phyloP scores from a whole-genome alignment of 1,284 basidiomycete species.

The Wallemia ichthyophaga region DNA sequence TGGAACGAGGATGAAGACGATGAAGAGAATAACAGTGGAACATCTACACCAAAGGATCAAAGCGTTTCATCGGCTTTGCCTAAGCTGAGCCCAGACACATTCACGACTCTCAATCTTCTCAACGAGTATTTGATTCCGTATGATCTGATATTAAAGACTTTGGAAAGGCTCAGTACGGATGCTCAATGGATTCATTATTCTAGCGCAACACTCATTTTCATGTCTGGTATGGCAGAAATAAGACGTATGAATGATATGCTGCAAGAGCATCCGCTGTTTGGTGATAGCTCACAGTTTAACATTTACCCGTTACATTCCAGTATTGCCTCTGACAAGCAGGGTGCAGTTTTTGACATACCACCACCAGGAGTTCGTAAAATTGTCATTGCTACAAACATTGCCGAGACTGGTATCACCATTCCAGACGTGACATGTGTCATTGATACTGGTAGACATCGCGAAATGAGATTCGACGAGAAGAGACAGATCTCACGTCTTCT shows the following conservation, averaged over 20 bases:
- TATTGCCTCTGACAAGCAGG: slow-evolving; percentile 13
- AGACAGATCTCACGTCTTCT: slow-evolving; percentile 75
- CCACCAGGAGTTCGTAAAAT: slow-evolving; percentile 57
- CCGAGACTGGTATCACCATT: slow-evolving; percentile 87
- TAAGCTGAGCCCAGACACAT: slow-evolving; percentile 39
- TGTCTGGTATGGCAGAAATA: slow-evolving; percentile 36
- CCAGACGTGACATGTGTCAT: slow-evolving; percentile 72
- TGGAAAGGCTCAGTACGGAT: slow-evolving; percentile 41
- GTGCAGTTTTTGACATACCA: slow-evolving; percentile 63
- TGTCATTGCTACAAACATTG: slow-evolving; percentile 45
- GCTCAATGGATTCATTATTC: slow-evolving; percentile 29
- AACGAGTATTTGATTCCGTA: slow-evolving; percentile 75
- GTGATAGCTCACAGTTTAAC: slow-evolving; percentile 32
- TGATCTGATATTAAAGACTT: slow-evolving; percentile 23
- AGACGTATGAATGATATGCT: slow-evolving; percentile 59
- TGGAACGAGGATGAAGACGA: slow-evolving; percentile 49
- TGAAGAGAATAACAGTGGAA: slow-evolving; percentile 26
- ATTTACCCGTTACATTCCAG: slow-evolving; percentile 78
- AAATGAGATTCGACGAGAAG: slow-evolving; percentile 64
- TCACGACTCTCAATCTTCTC: slow-evolving; percentile 49
- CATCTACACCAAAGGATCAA: not conserved
- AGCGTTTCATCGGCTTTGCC: slow-evolving; percentile 13
- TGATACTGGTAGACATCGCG: slow-evolving; percentile 71
- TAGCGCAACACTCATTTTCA: slow-evolving; percentile 59
- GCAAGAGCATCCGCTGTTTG: slow-evolving; percentile 42